Evolutionary conservation across 2,329 filamentous ascomycete genomes (phyloP), one percentile per base, ranked within the genome.

Genomic region (Monilinia fructicola): DNA sequence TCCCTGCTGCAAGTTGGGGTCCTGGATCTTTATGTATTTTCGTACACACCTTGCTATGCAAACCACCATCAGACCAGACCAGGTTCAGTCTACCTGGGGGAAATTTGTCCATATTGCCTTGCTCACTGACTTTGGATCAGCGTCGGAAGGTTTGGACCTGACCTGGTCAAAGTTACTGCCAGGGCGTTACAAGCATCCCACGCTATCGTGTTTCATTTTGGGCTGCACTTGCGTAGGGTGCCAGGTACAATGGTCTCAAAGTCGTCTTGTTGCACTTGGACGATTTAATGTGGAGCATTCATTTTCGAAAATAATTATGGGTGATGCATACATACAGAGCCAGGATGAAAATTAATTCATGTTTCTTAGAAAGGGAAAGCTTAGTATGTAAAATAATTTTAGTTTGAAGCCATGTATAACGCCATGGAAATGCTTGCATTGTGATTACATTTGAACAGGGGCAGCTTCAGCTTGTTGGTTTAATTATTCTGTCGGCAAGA

Each of bases 141-240:
- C 65, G 23, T 54, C 48, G 40, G 65, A 66, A 64, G 59, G 54
- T 64, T 52, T 60, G 44, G 28, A 50, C 58, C 58, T 60, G 65
- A 61, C 52, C 48, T 55, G 59, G 68, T 50, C 52, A 58, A 68
- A 64, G 61, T 55, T 35, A 68, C 66, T 65, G 54, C 55, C 64
- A 61, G 55, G 55, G 65, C 55, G 66, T 68, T 67, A 68, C 72
- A 74, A 69, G 73, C 67, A 70, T 70, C 67, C 73, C 73, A 74
- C 73, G 72, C 73, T 74, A 74, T 74, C 69, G 70, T 74, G 73
- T 75, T 75, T 75, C 73, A 74, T 73, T 73, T 69, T 70, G 59
- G 71, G 69, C 71, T 60, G 44, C 58, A 60, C 44, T 50, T 38
- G 58, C 58, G 58, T 60, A 60, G 58, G 58, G 44, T 50, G 28